Conservation (phyloP, 768 basidiomycete genomes). For the Pleurotus pulmonarius region DNA sequence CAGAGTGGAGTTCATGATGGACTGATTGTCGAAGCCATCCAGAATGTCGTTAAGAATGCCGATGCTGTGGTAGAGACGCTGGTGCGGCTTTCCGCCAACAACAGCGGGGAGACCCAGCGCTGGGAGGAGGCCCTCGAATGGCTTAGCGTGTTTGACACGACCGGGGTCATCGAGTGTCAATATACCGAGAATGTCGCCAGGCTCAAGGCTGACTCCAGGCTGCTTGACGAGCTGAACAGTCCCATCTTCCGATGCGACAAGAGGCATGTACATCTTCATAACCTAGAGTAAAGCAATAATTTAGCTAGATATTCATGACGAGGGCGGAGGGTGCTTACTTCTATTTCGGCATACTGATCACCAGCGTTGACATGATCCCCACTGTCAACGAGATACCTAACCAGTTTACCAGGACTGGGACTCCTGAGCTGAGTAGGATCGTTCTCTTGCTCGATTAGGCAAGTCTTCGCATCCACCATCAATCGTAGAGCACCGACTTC, state of each 20-base stretch:
- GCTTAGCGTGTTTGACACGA: slow-evolving; percentile 97
- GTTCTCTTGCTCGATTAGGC: slow-evolving; percentile 98
- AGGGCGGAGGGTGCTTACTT: slow-evolving; percentile 44
- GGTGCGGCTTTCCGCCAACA: slow-evolving; percentile 86
- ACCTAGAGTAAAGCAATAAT: slow-evolving; percentile 40
- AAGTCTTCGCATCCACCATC: slow-evolving; percentile 97
- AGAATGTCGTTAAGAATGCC: slow-evolving; percentile 86
- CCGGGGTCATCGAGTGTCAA: slow-evolving; percentile 93
- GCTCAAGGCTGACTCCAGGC: slow-evolving; percentile 93
- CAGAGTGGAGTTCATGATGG: slow-evolving; percentile 80
- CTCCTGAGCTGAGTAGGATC: slow-evolving; percentile 96
- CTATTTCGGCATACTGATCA: slow-evolving; percentile 97
- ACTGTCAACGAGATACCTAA: slow-evolving; percentile 92
- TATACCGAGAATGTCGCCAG: slow-evolving; percentile 97
- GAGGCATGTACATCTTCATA: slow-evolving; percentile 99
- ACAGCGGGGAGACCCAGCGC: slow-evolving; percentile 83
- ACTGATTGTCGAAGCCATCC: slow-evolving; percentile 95
- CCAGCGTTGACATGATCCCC: slow-evolving; percentile 97
- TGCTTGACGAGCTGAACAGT: slow-evolving; percentile 96
- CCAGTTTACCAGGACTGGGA: slow-evolving; percentile 94
- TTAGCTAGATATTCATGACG: too few species aligned
- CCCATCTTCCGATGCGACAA: slow-evolving; percentile 92
- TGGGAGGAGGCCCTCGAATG: slow-evolving; percentile 93
- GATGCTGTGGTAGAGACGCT: slow-evolving; percentile 72
- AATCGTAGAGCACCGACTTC: slow-evolving; percentile 92